Conservation (phyloP, 202 grass and related monocot genomes). For the Panicum hallii region DNA sequence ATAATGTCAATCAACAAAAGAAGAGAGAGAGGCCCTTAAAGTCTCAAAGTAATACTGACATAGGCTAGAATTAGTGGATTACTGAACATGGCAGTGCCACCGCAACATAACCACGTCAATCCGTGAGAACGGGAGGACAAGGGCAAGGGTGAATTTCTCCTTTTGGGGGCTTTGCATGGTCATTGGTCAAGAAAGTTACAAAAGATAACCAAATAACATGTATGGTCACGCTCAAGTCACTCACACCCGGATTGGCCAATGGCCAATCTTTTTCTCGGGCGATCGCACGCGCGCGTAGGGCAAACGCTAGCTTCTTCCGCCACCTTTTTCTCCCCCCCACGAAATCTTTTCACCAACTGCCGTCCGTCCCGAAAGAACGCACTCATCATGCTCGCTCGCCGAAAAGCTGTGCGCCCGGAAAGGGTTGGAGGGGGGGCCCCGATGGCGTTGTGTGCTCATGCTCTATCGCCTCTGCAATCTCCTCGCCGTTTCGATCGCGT, state of each 20-base stretch:
- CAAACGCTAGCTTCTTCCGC: constrained; percentile 29
- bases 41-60: not conserved
- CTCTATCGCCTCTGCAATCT: constrained; percentile 19
- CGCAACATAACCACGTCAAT: constrained; percentile 16
- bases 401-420: constrained; percentile 42
- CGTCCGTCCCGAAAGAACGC: constrained; percentile 4
- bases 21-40: not conserved
- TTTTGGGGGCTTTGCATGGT: constrained; percentile 22
- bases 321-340: not conserved
- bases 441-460: not conserved
- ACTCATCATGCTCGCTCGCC: constrained; percentile 33
- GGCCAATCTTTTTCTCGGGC: not conserved
- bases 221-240: not conserved
- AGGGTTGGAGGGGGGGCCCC: constrained; percentile 10
- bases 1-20: not conserved
- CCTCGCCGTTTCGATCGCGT: constrained; percentile 22
- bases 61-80: not conserved
- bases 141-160: not conserved
- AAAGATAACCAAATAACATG: constrained; percentile 4
- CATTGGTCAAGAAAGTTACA: constrained; percentile 35
- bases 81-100: not conserved
- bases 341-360: constrained; percentile 46
- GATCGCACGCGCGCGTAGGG: constrained; percentile 46
- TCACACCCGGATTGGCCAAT: not conserved
- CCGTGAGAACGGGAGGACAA: not conserved